Evolutionary conservation across 148 eudicot species (phyloP), one percentile per base, ranked within the genome.

Genomic region (Drosera capensis): DNA sequence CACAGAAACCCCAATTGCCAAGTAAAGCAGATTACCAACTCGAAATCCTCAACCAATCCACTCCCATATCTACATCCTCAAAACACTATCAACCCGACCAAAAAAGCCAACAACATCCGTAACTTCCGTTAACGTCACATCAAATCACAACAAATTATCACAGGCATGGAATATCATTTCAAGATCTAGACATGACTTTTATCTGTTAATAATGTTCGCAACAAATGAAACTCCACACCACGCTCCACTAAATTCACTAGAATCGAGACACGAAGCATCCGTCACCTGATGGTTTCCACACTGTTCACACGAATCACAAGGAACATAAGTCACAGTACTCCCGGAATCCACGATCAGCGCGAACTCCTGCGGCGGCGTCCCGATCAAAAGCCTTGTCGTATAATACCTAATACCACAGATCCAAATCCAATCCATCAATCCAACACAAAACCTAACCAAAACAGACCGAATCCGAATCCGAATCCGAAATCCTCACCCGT

Each of bases 321-420:
- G 99, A 62, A 90, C 99, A 47, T 84, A 90, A 5, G 99, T 90
- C n/a, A 81, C 99, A 19, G 99, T 75, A 46, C 99, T 90, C 18
- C 99, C 99, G 2, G 93, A 80, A 47, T 90, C 99, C 21, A 90
- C 95, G 5, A 84, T 90, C 40, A 90, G 74, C 19, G 95, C 87
- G 49, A 90, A 90, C 49, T 63, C 70, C 72, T 90, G 95, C n/a
- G 85, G 70, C 13, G 95, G 99, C 8, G 93, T 78, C 41, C 95
- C 94, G 25, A 90, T 78, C 75, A 78, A 81, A 19, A 90, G 49
- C 60, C 87, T 69, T 47, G 99, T 78, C 26, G 99, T 78, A 45
- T 81, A 81, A 50, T 85, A 80, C 54, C 95, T 85, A 63, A 34
- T 40, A 37, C 26, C 16, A 8, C 21, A 30, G 40, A 42, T n/a